Conservation (phyloP, 2,329 filamentous ascomycete species). For the Phoma sp. region DNA sequence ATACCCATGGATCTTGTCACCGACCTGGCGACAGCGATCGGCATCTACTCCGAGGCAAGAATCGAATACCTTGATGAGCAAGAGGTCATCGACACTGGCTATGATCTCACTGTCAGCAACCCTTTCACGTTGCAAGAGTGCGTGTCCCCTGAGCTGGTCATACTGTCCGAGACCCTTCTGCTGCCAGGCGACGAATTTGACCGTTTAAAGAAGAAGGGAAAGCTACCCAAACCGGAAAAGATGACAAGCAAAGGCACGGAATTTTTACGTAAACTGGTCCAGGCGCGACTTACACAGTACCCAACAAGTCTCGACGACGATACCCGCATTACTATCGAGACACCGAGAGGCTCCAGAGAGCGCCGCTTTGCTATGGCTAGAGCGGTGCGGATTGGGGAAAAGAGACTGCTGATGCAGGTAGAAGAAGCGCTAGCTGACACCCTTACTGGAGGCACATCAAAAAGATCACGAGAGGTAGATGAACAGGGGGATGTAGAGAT, state of each 20-base stretch:
- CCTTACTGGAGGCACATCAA: conserved; percentile 36
- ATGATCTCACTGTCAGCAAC: conserved; percentile 59
- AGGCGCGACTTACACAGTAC: conserved; percentile 57
- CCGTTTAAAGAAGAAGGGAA: conserved; percentile 50
- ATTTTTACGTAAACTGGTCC: conserved; percentile 50
- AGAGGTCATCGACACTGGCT: conserved; percentile 73
- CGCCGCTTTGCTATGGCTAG: conserved; percentile 63
- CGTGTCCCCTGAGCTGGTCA: conserved; percentile 51
- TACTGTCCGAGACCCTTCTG: conserved; percentile 55
- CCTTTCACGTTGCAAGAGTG: conserved; percentile 46
- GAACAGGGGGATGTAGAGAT: conserved; percentile 38
- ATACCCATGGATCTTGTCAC: conserved; percentile 67
- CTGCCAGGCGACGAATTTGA: conserved; percentile 51
- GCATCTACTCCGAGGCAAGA: conserved; percentile 26
- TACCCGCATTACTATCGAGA: conserved; percentile 52
- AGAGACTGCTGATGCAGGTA: conserved; percentile 67
- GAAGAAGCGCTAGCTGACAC: conserved; percentile 42
- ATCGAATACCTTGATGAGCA: conserved; percentile 66
- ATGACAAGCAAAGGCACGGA: conserved; percentile 49
- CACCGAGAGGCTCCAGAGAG: conserved; percentile 38
- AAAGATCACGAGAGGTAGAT: conserved; percentile 34
- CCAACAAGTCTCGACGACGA: conserved; percentile 61
- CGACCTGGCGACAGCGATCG: conserved; percentile 19
- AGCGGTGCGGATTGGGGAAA: conserved; percentile 74
- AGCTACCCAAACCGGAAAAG: conserved; percentile 52